Evolutionary conservation across 2,329 filamentous ascomycete species (phyloP).

Genomic region (Dactylonectria estremocensis): DNA sequence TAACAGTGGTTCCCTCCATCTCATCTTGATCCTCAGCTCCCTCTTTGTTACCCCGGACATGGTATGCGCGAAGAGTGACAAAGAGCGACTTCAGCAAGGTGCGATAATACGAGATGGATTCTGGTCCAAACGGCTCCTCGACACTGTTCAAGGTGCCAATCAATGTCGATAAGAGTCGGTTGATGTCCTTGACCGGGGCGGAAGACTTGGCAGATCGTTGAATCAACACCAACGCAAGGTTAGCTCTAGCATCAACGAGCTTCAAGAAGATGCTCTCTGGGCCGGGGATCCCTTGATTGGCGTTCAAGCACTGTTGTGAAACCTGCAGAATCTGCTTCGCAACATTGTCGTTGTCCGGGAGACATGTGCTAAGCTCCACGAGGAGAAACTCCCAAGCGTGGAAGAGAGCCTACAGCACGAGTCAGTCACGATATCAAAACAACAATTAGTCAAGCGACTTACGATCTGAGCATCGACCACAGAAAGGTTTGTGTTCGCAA

Average conservation of each 20-base stretch:
- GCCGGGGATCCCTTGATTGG: slow-evolving; percentile 81
- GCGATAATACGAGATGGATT: slow-evolving; percentile 81
- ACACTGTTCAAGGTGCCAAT: slow-evolving; percentile 68
- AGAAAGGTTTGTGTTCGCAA: slow-evolving; percentile 91
- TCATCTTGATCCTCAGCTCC: slow-evolving; percentile 51
- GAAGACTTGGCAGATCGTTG: slow-evolving; percentile 80
- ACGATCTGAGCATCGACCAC: slow-evolving; percentile 93
- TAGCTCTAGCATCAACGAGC: slow-evolving; percentile 82
- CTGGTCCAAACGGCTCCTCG: slow-evolving; percentile 67
- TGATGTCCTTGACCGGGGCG: slow-evolving; percentile 65
- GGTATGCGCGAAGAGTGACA: slow-evolving; percentile 81
- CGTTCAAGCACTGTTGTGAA: slow-evolving; percentile 81
- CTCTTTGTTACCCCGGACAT: slow-evolving; percentile 52
- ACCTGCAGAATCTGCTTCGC: slow-evolving; percentile 81
- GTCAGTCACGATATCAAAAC: slow-evolving; percentile 38
- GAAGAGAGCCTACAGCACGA: slow-evolving; percentile 76
- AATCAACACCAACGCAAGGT: slow-evolving; percentile 85
- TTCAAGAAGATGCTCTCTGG: slow-evolving; percentile 87
- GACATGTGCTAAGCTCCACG: slow-evolving; percentile 82
- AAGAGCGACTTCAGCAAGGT: slow-evolving; percentile 88
- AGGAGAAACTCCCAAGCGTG: slow-evolving; percentile 92
- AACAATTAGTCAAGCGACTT: slow-evolving; percentile 57
- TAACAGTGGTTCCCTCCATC: slow-evolving; percentile 57
- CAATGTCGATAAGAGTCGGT: slow-evolving; percentile 66
- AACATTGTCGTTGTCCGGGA: slow-evolving; percentile 68